These are phyloP conservation scores for Fusarium xyrophilum DNA, from an alignment of 2,329 filamentous ascomycete species.

Conservation along the genomic window DNA sequence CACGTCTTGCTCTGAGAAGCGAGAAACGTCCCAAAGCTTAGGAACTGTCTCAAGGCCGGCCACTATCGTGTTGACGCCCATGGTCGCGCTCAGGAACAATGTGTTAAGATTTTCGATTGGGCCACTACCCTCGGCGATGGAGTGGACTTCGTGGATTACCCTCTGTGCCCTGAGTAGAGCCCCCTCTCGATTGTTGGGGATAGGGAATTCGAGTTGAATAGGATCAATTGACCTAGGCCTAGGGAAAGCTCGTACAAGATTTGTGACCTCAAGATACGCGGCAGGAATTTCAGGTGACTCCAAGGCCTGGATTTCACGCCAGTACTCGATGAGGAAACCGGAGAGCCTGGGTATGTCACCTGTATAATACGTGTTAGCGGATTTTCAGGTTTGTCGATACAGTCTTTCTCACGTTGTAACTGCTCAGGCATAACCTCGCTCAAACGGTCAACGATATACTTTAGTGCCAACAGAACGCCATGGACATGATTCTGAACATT, in stretches of 20 bases:
- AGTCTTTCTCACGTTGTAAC: slow-evolving; percentile 50
- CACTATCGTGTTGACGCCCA: slow-evolving; percentile 48
- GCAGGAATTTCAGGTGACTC: slow-evolving; percentile 53
- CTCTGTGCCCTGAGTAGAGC: slow-evolving; percentile 53
- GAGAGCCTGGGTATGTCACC: slow-evolving; percentile 44
- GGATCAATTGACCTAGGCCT: slow-evolving; percentile 28
- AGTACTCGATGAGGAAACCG: slow-evolving; percentile 41
- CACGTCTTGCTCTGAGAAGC: slow-evolving; percentile 37
- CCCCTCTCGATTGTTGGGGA: slow-evolving; percentile 33
- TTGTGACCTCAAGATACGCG: slow-evolving; percentile 56
- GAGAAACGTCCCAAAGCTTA: slow-evolving; percentile 42
- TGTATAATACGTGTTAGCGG: slow-evolving; percentile 33
- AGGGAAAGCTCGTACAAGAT: slow-evolving; percentile 49
- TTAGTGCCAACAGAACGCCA: slow-evolving; percentile 63
- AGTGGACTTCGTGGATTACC: slow-evolving; percentile 49
- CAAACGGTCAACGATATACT: slow-evolving; percentile 63
- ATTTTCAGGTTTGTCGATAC: not conserved
- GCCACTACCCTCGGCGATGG: slow-evolving; percentile 37
- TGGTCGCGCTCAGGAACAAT: slow-evolving; percentile 42
- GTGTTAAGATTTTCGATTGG: slow-evolving; percentile 36
- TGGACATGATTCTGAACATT: slow-evolving; percentile 62
- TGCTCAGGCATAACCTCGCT: slow-evolving; percentile 54
- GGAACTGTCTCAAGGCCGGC: slow-evolving; percentile 47
- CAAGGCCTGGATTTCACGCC: slow-evolving; percentile 34
- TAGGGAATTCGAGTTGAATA: slow-evolving; percentile 30